These are phyloP conservation scores for Spiromastix sp. DNA, from an alignment of 2,329 filamentous ascomycete genomes.

Conservation along the genomic window DNA sequence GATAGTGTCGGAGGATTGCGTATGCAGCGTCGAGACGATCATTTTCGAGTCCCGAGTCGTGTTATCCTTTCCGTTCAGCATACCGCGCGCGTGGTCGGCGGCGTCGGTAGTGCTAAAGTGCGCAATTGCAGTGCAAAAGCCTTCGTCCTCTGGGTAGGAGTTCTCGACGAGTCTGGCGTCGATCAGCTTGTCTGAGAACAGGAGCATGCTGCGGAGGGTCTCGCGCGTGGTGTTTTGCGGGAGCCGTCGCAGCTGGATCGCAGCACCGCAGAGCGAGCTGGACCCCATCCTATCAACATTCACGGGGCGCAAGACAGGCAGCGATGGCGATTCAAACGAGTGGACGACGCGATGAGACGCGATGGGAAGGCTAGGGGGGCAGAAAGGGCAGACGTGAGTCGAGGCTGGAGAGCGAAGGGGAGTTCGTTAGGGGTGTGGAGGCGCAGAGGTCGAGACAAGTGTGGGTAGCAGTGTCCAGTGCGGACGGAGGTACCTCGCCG, in stretches of 20 bases:
- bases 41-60: constrained; percentile 51
- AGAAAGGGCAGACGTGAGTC: constrained; percentile 3
- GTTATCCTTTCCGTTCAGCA: constrained; percentile 53
- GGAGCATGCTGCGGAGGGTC: constrained; percentile 50
- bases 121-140: constrained; percentile 48
- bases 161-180: constrained; percentile 47
- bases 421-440: no score
- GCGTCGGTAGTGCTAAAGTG: constrained; percentile 47
- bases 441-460: no score
- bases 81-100: constrained; percentile 49
- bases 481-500: no score
- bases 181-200: constrained; percentile 55
- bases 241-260: constrained; percentile 49
- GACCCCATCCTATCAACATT: constrained; percentile 25
- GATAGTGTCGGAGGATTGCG: constrained; percentile 10
- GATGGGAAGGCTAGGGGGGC: constrained; percentile 3
- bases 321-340: constrained; percentile 5
- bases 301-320: background rate
- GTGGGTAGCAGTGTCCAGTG: no score
- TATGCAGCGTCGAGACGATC: constrained; percentile 41
- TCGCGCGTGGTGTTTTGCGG: constrained; percentile 49
- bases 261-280: constrained; percentile 21
- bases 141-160: constrained; percentile 46
- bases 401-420: no score
- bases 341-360: constrained; percentile 5